These are phyloP conservation scores for Picochlorum sp. DNA, from an alignment of 139 green algal species.

Conservation along the genomic window DNA sequence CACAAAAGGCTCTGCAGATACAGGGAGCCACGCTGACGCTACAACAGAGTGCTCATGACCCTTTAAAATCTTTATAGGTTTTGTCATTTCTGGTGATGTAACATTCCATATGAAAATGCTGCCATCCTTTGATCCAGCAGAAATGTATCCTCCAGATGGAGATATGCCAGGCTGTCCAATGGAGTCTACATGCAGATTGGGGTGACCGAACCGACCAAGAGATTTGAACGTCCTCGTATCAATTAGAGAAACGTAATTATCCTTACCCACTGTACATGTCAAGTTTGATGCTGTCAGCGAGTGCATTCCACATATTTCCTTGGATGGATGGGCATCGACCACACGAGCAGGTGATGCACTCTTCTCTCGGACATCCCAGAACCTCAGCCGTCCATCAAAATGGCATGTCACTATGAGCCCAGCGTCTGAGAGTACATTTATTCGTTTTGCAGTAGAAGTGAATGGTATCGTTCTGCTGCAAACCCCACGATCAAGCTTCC, in stretches of 20 bases:
- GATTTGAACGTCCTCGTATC: constrained; percentile 5
- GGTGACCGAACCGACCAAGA: not conserved
- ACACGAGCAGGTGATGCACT: not conserved
- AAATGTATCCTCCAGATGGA: constrained; percentile 22
- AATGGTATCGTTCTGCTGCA: not conserved
- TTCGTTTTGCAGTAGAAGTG: not conserved
- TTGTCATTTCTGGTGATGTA: not conserved
- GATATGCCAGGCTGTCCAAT: constrained; percentile 5
- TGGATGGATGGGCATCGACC: not conserved
- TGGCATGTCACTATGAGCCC: constrained; percentile 3
- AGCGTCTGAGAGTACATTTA: not conserved
- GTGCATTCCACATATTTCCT: constrained; percentile 5
- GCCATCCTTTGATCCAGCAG: constrained; percentile 33
- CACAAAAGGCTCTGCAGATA: not conserved
- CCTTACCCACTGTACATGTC: not conserved
- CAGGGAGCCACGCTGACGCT: constrained; percentile 8
- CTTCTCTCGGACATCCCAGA: constrained; percentile 7
- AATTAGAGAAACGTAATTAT: not conserved
- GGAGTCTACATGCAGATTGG: not conserved
- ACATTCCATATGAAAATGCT: constrained; percentile 39
- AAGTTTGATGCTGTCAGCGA: not conserved
- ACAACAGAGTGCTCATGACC: not conserved
- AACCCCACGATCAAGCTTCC: not conserved
- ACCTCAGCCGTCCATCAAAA: constrained; percentile 1
- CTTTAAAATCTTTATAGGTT: not conserved